Conservation (phyloP, 1,284 basidiomycete genomes). For the Heterobasidion occidentale region DNA sequence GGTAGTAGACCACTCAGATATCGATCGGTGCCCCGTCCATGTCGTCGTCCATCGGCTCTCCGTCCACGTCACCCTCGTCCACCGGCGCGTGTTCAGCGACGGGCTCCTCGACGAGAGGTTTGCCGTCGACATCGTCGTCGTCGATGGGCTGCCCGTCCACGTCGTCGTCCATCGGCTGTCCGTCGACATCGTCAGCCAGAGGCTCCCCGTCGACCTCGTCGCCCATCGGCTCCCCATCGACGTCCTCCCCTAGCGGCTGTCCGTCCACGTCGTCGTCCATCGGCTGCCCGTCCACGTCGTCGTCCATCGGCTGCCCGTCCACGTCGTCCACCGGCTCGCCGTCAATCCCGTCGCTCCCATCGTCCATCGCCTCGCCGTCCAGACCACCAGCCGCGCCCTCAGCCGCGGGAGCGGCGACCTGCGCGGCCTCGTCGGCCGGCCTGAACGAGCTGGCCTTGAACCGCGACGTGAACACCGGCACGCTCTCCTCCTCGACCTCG, state of each 20-base stretch:
- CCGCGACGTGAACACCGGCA: slow-evolving; percentile 37
- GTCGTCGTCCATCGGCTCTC: slow-evolving; percentile 32
- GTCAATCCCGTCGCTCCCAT: slow-evolving; percentile 31
- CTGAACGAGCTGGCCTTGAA: slow-evolving; percentile 80
- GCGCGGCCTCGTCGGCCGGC: slow-evolving; percentile 41
- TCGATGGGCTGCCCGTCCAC: slow-evolving; percentile 23
- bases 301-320: slow-evolving; percentile 29
- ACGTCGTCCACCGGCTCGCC: slow-evolving; percentile 24
- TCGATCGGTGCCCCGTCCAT: slow-evolving; percentile 23
- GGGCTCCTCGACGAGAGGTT: too few relatives aligned
- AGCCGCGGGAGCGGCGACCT: slow-evolving; percentile 16
- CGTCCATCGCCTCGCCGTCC: slow-evolving; percentile 23
- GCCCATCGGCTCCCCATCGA: slow-evolving; percentile 31
- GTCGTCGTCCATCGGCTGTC: slow-evolving; percentile 33
- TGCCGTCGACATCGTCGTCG: too few relatives aligned
- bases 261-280: slow-evolving; percentile 30
- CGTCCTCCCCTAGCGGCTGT: slow-evolving; percentile 19
- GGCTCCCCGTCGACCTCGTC: slow-evolving; percentile 27
- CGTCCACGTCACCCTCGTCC: slow-evolving; percentile 26
- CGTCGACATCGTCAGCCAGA: slow-evolving; percentile 38
- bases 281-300: slow-evolving; percentile 28
- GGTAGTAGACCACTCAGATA: not conserved
- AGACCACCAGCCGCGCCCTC: slow-evolving; percentile 28
- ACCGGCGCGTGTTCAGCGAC: slow-evolving; percentile 14
- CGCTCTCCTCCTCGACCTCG: slow-evolving; percentile 19